phyloP scores from a whole-genome alignment of 345 rosid species.

The Syzygium grande region DNA sequence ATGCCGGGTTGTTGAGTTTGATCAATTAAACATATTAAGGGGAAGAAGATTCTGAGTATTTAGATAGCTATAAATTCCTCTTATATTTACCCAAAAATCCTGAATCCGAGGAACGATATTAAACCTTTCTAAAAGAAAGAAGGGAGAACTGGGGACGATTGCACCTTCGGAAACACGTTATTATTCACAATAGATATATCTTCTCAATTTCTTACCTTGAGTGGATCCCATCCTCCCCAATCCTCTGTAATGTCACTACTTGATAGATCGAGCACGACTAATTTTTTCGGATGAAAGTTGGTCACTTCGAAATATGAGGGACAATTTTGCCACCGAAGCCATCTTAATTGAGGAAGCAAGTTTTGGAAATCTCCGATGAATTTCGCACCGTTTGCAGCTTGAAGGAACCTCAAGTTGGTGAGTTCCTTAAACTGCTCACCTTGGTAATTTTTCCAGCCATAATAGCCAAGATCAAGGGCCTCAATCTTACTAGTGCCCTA shows the following conservation, averaged over 20 bases:
- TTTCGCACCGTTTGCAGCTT: not conserved
- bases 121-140: not conserved
- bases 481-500: not conserved
- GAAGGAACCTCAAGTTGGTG: not conserved
- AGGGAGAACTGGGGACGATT: not conserved
- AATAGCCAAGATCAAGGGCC: not conserved
- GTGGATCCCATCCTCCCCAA: not conserved
- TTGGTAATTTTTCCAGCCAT: not conserved
- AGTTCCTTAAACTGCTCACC: not conserved
- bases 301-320: not conserved
- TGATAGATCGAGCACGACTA: not conserved
- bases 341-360: not conserved
- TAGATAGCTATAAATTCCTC: not conserved
- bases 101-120: not conserved
- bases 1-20: not conserved
- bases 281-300: not conserved
- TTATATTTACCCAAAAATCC: too few species aligned
- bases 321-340: not conserved
- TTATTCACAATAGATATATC: not conserved
- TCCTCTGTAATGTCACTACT: accelerated
- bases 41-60: not conserved
- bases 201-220: not conserved
- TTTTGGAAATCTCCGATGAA: not conserved
- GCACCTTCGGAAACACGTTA: not conserved
- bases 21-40: not conserved